Base-by-base conservation (phyloP, 176 grass and related monocot species). In the Aechmea fasciata region DNA sequence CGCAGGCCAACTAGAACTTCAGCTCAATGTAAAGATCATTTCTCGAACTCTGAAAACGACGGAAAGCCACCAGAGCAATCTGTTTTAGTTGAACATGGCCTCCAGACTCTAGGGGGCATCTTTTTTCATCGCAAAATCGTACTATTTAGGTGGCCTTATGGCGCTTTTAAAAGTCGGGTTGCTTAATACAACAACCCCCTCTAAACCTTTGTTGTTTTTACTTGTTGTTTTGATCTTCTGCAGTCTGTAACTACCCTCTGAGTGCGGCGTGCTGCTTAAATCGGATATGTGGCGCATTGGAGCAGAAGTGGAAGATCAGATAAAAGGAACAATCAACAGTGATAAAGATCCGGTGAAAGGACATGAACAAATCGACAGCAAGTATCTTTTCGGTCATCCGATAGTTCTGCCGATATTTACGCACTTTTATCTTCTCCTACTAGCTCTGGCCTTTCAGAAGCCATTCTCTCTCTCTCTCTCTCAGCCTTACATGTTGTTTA, bases 211-310 rank as follows among this genome's bases (percentile, higher is more conserved):
- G 52, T 83, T 71, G 1, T 2, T 26, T 52, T 65, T 70, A 18
- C 66, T n/a, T 33, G 11, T 63, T 48, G 48, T 48, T 6, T 73
- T 77, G 13, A 77, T 48, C 33, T 74, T 51, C 52, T 92, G 89
- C 89, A 87, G 89, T 97, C 67, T 90, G 82, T 79, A 87, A 79
- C 49, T 97, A 90, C 67, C 93, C 93, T 8, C 80, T 97, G 26
- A 97, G 93, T 61, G 93, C 93, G 3, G 93, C 93, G 47, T 97
- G 93, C 70, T 97, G 89, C 73, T 83, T 97, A 73, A 92, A 92
- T 81, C 83, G 86, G 74, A 93, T 99, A 79, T 92, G 94, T 57
- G 76, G 84, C 77, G 79, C 94, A 13, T 69, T 99, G 54, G 89
- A 99, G 74, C 89, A 90, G 68, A 99, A 99, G 79, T 93, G 94